These are phyloP conservation scores for Barnettozyma siamensis DNA, from an alignment of 805 yeast species.

Conservation along the genomic window DNA sequence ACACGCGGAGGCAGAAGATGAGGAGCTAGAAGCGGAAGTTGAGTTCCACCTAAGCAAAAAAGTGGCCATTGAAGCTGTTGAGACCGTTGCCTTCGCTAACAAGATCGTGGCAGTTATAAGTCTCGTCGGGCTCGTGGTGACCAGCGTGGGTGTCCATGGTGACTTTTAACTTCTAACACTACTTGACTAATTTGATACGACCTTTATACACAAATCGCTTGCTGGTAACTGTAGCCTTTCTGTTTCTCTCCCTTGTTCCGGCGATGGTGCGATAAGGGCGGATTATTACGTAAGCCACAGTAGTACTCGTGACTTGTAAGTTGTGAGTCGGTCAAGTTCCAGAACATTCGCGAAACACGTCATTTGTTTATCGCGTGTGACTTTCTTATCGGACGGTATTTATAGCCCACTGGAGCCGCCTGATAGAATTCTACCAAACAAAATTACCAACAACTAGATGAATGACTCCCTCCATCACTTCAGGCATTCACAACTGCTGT, in stretches of 20 bases:
- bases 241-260: too few species aligned
- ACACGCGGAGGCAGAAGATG: slow-evolving; percentile 15
- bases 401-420: background rate
- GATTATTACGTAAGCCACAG: too few species aligned
- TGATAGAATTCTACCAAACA: background rate
- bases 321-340: slow-evolving; percentile 28
- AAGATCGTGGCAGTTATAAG: slow-evolving; percentile 36
- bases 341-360: slow-evolving; percentile 18
- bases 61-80: slow-evolving; percentile 28
- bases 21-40: slow-evolving; percentile 34
- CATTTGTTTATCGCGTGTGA: slow-evolving; percentile 1
- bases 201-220: too few species aligned
- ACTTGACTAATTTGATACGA: too few species aligned
- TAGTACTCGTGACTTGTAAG: background rate
- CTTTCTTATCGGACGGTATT: slow-evolving; percentile 1
- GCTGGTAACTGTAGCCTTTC: too few species aligned
- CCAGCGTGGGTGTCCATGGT: slow-evolving; percentile 53
- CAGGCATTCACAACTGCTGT: slow-evolving; percentile 1
- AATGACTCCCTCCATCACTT: slow-evolving; percentile 9
- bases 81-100: slow-evolving; percentile 33
- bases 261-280: background rate
- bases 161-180: too few species aligned
- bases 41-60: slow-evolving; percentile 37
- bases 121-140: slow-evolving; percentile 41
- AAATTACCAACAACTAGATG: background rate